These are phyloP conservation scores for Saksenaea oblongispora DNA, from an alignment of 371 early-diverging fungal genomes.

Conservation along the genomic window DNA sequence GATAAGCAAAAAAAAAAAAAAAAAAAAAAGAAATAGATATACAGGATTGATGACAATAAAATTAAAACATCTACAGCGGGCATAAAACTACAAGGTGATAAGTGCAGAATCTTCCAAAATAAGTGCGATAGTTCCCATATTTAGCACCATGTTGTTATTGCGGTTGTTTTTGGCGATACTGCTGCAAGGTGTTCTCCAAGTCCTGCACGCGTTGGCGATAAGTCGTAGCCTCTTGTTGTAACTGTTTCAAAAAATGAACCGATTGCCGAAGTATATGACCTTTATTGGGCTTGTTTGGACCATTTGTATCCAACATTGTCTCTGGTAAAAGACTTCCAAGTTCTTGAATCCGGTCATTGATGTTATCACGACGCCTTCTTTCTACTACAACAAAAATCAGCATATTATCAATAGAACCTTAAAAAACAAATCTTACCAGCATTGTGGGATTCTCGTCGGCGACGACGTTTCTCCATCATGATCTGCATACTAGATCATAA, in stretches of 20 bases:
- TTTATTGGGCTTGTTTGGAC: slow-evolving; percentile 77
- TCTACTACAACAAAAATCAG: slow-evolving; percentile 64
- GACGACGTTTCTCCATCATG: slow-evolving; percentile 80
- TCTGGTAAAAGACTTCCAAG: slow-evolving; percentile 86
- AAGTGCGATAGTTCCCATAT: not conserved
- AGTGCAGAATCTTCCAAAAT: not conserved
- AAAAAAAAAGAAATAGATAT: not conserved
- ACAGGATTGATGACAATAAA: not conserved
- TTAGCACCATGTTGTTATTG: slow-evolving; percentile 5
- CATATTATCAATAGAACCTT: not conserved
- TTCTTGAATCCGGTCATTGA: slow-evolving; percentile 97
- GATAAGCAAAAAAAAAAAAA: not conserved
- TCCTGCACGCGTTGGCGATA: slow-evolving; percentile 71
- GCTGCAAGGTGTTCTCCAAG: slow-evolving; percentile 56
- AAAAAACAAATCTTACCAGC: slow-evolving; percentile 57
- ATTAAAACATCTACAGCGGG: slow-evolving; percentile 5
- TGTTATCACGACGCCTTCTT: slow-evolving; percentile 93
- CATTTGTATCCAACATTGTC: slow-evolving; percentile 50
- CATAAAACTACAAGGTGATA: slow-evolving; percentile 3
- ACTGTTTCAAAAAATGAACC: slow-evolving; percentile 85
- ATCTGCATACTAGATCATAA: slow-evolving; percentile 31
- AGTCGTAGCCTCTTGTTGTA: slow-evolving; percentile 61
- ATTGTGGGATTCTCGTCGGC: slow-evolving; percentile 95
- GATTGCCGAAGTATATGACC: slow-evolving; percentile 86
- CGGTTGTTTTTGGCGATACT: slow-evolving; percentile 7